Evolutionary conservation across 208 protist species (phyloP).

Genomic region (Endotrypanum monterogeii): DNA sequence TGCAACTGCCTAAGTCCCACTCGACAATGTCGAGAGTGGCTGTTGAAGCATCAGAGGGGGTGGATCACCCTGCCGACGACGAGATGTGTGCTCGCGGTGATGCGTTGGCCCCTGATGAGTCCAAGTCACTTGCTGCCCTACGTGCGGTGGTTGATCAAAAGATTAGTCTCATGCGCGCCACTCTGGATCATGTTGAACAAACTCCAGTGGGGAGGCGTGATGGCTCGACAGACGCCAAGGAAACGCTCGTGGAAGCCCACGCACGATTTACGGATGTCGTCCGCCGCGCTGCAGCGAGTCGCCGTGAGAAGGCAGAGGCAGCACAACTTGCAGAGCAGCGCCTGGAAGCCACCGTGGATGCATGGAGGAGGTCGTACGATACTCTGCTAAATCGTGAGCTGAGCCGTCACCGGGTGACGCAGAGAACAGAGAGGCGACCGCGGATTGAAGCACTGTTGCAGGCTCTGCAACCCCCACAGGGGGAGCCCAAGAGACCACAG

Average conservation of each 20-base stretch:
- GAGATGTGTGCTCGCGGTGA: background rate
- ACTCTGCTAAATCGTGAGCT: constrained; percentile 6
- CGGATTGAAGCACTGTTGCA: constrained; percentile 1
- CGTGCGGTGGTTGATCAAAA: constrained; percentile 22
- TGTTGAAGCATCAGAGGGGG: background rate
- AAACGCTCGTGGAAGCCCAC: constrained; percentile 14
- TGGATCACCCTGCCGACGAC: background rate
- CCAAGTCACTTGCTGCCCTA: constrained; percentile 11
- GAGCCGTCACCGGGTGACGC: background rate
- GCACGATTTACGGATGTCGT: constrained; percentile 17
- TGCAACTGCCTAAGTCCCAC: background rate
- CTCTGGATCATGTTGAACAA: background rate
- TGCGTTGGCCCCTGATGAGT: background rate
- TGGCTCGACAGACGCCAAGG: background rate
- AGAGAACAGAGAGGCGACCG: constrained; percentile 4
- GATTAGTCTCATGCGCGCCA: constrained; percentile 11
- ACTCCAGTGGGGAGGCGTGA: background rate
- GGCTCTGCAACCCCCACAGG: background rate
- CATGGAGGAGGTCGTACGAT: constrained; percentile 16
- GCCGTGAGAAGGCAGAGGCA: constrained; percentile 15
- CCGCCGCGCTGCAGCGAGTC: constrained; percentile 5
- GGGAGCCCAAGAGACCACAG: background rate
- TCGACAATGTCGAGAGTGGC: background rate
- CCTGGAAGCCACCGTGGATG: constrained; percentile 9
- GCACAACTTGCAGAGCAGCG: constrained; percentile 27